Base-by-base conservation (phyloP, 2,329 filamentous ascomycete species). In the Colletotrichum melonis region DNA sequence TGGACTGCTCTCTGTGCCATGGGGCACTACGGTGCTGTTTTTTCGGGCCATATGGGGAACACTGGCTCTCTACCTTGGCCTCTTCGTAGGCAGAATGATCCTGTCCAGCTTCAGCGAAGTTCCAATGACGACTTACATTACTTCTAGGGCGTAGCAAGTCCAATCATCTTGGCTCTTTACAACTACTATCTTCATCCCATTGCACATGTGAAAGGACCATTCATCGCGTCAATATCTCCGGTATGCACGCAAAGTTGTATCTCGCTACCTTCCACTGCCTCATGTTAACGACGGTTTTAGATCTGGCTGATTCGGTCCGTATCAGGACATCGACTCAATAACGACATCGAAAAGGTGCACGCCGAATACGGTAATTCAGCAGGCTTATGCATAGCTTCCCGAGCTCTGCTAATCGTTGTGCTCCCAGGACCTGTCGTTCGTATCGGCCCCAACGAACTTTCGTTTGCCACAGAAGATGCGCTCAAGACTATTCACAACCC, bases 401-500 rank as follows among this genome's bases (percentile, higher is more conserved):
- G 1, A 1, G 35, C 14, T 38, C 14, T 38, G 35, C 35, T 38
- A 38, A 7, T 38, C 11, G 35, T 38, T 38, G 14, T 14, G 14
- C 35, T 5, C 5, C 1, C 7, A 72, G 69, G 69, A 12, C 57
- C 69, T 2, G 69, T 67, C 5, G 69, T 72, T 5, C 63, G 69
- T 2, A 63, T 72, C 1, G 69, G 49, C 4, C 69, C 69, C 7
- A 67, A 72, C 7, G 69, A 67, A 30, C 3, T 72, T 2, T 72
- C 69, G 2, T 72, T 72, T 1, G 69, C 69, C 0, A 67, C 69
- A 5, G 63, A 72, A 28, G 56, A 49, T 32, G 69, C 63, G 3
- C 69, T 72, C 4, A 72, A 63, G 28, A 42, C 63, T 3, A 63
- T 72, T 1, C 69, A 72, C 1, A 72, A 72, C 4, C 69, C 69